Percentiles rank a stretch among this genome's conserved stretches.
These are phyloP conservation scores for Plantago major DNA, from an alignment of 257 asterid species.

Conservation along the genomic window DNA sequence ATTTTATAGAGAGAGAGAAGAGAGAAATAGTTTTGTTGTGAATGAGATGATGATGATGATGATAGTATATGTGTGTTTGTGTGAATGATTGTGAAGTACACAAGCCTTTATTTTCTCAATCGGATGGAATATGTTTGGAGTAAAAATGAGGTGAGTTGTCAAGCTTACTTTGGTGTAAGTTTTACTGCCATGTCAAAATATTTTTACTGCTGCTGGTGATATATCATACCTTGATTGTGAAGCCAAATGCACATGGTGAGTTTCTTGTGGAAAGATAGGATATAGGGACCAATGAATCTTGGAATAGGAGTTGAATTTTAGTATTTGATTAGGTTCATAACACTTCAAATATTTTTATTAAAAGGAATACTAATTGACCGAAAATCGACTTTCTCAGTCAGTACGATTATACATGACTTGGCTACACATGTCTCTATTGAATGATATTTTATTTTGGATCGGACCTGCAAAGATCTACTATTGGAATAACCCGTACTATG, in stretches of 20 bases:
- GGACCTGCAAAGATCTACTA: too few species aligned
- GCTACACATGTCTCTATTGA: too few species aligned
- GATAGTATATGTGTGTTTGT: constrained; percentile 20
- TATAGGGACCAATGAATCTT: neutral
- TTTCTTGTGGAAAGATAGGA: neutral
- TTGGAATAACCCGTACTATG: too few species aligned
- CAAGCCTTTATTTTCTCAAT: constrained; percentile 39
- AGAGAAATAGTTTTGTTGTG: neutral
- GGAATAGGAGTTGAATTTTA: neutral
- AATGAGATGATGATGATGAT: constrained; percentile 18
- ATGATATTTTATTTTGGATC: too few species aligned
- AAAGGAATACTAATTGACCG: too few species aligned
- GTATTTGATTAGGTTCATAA: too few species aligned
- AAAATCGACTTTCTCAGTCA: too few species aligned
- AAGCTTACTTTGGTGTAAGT: constrained; percentile 16
- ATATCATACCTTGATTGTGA: too few species aligned
- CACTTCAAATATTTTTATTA: too few species aligned
- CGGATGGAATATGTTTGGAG: constrained; percentile 37
- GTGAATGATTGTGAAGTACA: constrained; percentile 24
- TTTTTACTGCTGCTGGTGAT: neutral
- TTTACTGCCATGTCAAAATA: too few species aligned
- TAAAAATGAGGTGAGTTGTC: constrained; percentile 49
- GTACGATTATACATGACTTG: too few species aligned
- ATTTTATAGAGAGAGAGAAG: constrained; percentile 11
- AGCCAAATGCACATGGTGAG: too few species aligned